A percentile compares a stretch with the other conserved stretches of the same genome.
Conservation (phyloP, 352 stramenopile genomes). For the Pythium oligandrum region DNA sequence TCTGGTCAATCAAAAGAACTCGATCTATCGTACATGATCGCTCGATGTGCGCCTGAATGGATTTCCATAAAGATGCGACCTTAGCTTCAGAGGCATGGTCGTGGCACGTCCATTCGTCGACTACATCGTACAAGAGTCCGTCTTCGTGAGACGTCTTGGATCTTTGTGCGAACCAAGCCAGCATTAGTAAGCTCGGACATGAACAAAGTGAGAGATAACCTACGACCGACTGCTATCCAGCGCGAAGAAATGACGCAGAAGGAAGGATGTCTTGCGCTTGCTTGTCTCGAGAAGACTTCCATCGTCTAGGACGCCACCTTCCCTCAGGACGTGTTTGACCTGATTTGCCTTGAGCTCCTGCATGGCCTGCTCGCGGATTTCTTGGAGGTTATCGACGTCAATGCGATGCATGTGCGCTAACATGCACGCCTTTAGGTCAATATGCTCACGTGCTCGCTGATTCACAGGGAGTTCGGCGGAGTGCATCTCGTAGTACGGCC, state of each 20-base stretch:
- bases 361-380: conserved; percentile 28
- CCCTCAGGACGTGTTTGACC: conserved; percentile 38
- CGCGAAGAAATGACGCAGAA: conserved; percentile 69
- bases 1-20: background rate
- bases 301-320: conserved; percentile 32
- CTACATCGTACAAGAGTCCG: conserved; percentile 48
- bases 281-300: conserved; percentile 36
- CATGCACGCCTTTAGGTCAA: conserved; percentile 68
- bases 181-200: no score
- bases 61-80: conserved; percentile 55
- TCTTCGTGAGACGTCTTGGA: conserved; percentile 19
- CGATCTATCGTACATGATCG: conserved; percentile 41
- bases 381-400: conserved; percentile 52
- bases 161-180: no score
- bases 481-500: background rate
- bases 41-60: conserved; percentile 60
- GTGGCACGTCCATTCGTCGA: conserved; percentile 56
- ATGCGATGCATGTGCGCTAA: conserved; percentile 60
- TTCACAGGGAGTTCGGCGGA: conserved; percentile 22
- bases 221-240: conserved; percentile 17
- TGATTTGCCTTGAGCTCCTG: conserved; percentile 30
- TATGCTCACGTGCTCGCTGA: conserved; percentile 34
- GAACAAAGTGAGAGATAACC: no score
- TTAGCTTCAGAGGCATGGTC: conserved; percentile 34
- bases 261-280: conserved; percentile 63